Conservation (phyloP, 108 stramenopile genomes). For the Nannochloropsis salina region DNA sequence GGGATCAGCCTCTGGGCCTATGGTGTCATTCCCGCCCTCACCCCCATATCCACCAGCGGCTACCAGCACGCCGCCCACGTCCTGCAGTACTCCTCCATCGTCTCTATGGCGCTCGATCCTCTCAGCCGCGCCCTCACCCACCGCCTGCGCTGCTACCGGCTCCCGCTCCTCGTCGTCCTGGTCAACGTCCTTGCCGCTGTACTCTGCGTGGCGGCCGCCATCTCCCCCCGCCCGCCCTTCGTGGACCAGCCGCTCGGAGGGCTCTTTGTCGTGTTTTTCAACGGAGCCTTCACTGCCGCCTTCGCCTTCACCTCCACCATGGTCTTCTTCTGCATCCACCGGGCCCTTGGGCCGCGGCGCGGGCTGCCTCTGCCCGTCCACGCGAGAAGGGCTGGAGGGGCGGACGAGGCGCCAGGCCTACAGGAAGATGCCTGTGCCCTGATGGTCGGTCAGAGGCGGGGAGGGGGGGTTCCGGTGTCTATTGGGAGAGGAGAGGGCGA, state of each 20-base stretch:
- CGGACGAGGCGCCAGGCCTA: not conserved
- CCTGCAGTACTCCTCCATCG: not conserved
- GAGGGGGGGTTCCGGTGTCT: too few species aligned
- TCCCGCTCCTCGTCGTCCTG: not conserved
- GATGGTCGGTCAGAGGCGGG: not conserved
- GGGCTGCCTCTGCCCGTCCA: not conserved
- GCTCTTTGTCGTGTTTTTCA: not conserved
- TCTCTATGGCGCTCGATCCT: constrained; percentile 19
- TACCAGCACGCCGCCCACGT: not conserved
- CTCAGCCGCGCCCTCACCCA: not conserved
- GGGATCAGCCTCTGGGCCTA: constrained; percentile 7
- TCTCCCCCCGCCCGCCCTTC: not conserved
- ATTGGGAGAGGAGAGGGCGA: not conserved
- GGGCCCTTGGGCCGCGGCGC: not conserved
- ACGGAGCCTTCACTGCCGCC: not conserved
- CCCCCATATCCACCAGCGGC: not conserved
- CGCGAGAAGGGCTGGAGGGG: not conserved
- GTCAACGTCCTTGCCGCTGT: not conserved
- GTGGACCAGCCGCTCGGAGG: not conserved
- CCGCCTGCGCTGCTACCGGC: not conserved
- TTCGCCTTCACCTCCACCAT: not conserved
- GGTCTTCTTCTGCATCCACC: not conserved
- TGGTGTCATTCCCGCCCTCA: not conserved
- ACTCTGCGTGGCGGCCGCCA: not conserved
- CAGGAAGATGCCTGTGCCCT: not conserved